Conservation (phyloP, 192 early-diverging fungal genomes). For the Coemansia sp. region DNA sequence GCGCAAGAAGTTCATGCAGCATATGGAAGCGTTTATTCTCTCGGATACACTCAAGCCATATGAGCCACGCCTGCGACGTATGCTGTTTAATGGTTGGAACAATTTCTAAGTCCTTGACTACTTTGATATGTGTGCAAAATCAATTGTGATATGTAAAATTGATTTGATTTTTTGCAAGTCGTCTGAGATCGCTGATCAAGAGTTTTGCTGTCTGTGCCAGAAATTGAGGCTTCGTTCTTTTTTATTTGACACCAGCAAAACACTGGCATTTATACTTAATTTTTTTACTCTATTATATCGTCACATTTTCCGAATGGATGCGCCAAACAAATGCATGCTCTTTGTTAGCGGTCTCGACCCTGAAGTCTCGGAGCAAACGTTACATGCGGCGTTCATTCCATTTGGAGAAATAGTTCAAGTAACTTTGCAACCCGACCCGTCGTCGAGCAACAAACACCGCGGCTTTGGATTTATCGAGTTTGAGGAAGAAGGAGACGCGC, state of each 20-base stretch:
- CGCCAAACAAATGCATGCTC: conserved; percentile 33
- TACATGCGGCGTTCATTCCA: conserved; percentile 90
- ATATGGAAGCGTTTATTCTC: neutral
- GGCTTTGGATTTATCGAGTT: conserved; percentile 98
- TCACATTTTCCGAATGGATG: conserved; percentile 24
- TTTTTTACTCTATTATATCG: neutral
- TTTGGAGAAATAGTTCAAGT: conserved; percentile 94
- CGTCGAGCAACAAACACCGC: conserved; percentile 77
- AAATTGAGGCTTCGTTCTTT: too few species aligned
- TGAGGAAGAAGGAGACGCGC: conserved; percentile 78
- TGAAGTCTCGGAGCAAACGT: conserved; percentile 72
- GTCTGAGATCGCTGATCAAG: too few species aligned
- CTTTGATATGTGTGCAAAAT: too few species aligned
- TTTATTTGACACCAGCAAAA: too few species aligned
- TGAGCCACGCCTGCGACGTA: neutral
- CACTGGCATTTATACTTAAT: neutral
- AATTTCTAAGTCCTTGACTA: too few species aligned
- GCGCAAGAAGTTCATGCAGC: neutral
- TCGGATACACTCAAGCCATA: neutral
- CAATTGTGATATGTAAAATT: too few species aligned
- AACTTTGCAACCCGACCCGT: conserved; percentile 80
- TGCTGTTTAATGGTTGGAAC: neutral
- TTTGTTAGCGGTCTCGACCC: conserved; percentile 76
- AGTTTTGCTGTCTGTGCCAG: too few species aligned
- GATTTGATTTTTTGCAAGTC: too few species aligned